Conservation (phyloP, 768 basidiomycete genomes). For the Phanerochaete carnosa region DNA sequence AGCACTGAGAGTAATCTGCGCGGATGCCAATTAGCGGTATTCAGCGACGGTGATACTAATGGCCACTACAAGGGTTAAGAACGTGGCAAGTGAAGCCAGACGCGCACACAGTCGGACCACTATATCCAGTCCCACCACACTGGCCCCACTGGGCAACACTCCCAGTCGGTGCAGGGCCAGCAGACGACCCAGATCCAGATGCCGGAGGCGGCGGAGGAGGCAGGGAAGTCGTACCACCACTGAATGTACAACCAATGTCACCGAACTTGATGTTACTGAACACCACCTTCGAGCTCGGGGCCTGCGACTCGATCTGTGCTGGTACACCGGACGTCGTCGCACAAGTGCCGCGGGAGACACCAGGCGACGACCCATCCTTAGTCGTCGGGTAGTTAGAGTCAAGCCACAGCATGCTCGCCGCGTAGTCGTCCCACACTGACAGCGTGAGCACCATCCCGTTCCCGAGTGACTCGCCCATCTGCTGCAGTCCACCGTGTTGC, state of each 20-base stretch:
- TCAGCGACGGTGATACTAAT: neutral
- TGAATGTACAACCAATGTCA: slow-evolving; percentile 39
- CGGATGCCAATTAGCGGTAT: neutral
- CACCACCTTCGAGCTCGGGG: slow-evolving; percentile 39
- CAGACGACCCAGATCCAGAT: too few species aligned
- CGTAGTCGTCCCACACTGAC: slow-evolving; percentile 45
- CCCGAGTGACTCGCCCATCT: slow-evolving; percentile 29
- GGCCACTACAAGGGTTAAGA: slow-evolving; percentile 3
- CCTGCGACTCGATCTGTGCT: slow-evolving; percentile 33
- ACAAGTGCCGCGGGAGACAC: slow-evolving; percentile 25
- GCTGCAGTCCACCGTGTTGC: slow-evolving; percentile 36
- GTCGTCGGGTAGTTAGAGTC: slow-evolving; percentile 42
- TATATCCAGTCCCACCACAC: too few species aligned
- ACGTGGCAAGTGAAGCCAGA: slow-evolving; percentile 9
- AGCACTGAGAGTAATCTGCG: slow-evolving; percentile 11
- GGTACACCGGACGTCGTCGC: slow-evolving; percentile 43
- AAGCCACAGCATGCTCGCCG: slow-evolving; percentile 55
- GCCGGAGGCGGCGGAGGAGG: too few species aligned
- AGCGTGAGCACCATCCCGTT: slow-evolving; percentile 46
- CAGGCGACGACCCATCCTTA: slow-evolving; percentile 16
- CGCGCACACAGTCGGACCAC: slow-evolving; percentile 9
- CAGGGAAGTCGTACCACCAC: neutral
- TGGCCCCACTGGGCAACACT: too few species aligned
- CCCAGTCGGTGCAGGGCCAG: too few species aligned
- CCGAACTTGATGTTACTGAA: slow-evolving; percentile 53